Evolutionary conservation across 2,329 filamentous ascomycete species (phyloP), one percentile per base, ranked within the genome.

Genomic region (Alternaria arborescens): DNA sequence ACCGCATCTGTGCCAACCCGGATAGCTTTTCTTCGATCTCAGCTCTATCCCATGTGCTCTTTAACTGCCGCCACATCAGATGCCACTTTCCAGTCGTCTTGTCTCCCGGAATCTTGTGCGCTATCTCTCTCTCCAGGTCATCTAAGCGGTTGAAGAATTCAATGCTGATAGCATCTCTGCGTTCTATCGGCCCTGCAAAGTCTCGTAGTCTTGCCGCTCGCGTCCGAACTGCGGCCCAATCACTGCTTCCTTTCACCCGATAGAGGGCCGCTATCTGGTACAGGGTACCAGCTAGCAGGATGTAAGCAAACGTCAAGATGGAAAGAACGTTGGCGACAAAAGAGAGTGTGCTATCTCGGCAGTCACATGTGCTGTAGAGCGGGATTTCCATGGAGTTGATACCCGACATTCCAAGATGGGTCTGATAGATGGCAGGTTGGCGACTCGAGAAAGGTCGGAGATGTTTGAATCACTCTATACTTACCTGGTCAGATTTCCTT

Each of bases 41-140:
- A 44, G 42, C 42, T 44, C 42, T 44, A 22, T 44, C 42, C 42
- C 42, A 44, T 22, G 42, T 24, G 20, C 42, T 44, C 42, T 24
- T 24, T 24, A 24, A 10, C 47, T 51, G 47, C 32, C 47, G 47
- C 47, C 47, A 51, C 16, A 51, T 34, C 28, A 51, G 47, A 51
- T 51, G 34, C 47, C 47, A 51, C 32, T 51, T 51, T 28, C 42
- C 42, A n/a, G 42, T 44, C 26, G 24, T 24, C 22, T 6, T 24
- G 26, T 44, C 16, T 22, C 42, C 42, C 16, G 42, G 20, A 24
- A 44, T 22, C 22, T 44, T 44, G 22, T 24, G 4, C 26, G 42
- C 42, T 44, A 44, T 44, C 14, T 24, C 22, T 24, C 26, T 44
- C 24, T 36, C 47, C 22, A 24, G 22, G 22, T 24, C 22, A 24